Evolutionary conservation across 2,329 filamentous ascomycete species (phyloP).

Genomic region (Colletotrichum filicis): DNA sequence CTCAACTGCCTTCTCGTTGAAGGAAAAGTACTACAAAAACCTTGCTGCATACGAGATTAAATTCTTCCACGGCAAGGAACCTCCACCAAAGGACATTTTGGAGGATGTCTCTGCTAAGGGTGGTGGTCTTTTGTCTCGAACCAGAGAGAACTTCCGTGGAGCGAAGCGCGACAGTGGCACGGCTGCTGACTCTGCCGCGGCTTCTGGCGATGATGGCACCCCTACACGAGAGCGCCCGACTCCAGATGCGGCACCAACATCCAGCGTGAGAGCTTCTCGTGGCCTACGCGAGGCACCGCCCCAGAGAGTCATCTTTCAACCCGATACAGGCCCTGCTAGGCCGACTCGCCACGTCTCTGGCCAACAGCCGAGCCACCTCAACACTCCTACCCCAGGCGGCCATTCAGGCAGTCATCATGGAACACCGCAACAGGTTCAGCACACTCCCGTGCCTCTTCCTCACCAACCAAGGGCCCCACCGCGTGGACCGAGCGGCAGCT

Average conservation of each 20-base stretch:
- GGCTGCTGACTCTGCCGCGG: slow-evolving; percentile 29
- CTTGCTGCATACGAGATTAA: slow-evolving; percentile 89
- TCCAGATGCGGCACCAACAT: slow-evolving; percentile 62
- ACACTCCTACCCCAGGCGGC: slow-evolving; percentile 39
- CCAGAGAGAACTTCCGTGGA: slow-evolving; percentile 77
- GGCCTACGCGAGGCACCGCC: slow-evolving; percentile 85
- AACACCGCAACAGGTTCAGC: slow-evolving; percentile 40
- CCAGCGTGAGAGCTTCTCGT: slow-evolving; percentile 65
- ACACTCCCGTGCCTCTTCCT: slow-evolving; percentile 41
- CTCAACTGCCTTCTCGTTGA: slow-evolving; percentile 87
- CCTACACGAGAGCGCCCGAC: slow-evolving; percentile 64
- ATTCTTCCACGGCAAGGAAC: slow-evolving; percentile 80
- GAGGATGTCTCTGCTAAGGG: slow-evolving; percentile 90
- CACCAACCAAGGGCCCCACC: slow-evolving; percentile 42
- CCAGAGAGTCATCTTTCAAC: slow-evolving; percentile 86
- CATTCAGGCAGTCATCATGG: slow-evolving; percentile 39
- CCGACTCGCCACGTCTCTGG: slow-evolving; percentile 67
- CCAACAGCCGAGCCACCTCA: slow-evolving; percentile 37
- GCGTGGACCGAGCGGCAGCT: slow-evolving; percentile 57
- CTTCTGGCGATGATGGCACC: slow-evolving; percentile 52
- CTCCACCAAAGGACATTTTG: slow-evolving; percentile 87
- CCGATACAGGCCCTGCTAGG: slow-evolving; percentile 75
- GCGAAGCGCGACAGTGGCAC: slow-evolving; percentile 53
- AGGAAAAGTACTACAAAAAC: slow-evolving; percentile 91
- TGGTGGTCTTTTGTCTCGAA: slow-evolving; percentile 81